Evolutionary conservation across 2,329 filamentous ascomycete genomes (phyloP).

Genomic region (Davidsoniella australis): DNA sequence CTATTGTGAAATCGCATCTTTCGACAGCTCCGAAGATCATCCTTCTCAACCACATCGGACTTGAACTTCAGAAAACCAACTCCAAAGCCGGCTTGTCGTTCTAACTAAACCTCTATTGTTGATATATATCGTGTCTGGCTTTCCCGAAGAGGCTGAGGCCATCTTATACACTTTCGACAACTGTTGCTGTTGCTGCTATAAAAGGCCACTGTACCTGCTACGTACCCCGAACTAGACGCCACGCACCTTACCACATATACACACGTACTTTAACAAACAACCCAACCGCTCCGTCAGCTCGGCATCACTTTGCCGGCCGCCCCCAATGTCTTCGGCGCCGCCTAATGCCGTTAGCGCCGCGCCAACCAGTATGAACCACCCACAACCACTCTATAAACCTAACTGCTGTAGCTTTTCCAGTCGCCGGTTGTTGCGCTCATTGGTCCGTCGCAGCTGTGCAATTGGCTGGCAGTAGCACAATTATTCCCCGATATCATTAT

Average conservation of each 20-base stretch:
- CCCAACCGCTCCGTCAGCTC: background rate
- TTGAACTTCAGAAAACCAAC: too few relatives aligned
- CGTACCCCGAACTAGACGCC: background rate
- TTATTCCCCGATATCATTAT: background rate
- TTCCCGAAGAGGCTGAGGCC: too few relatives aligned
- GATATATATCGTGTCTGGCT: too few relatives aligned
- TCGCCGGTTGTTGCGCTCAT: too few relatives aligned
- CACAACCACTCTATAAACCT: too few relatives aligned
- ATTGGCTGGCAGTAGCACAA: too few relatives aligned
- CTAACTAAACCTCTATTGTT: too few relatives aligned
- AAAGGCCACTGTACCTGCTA: background rate
- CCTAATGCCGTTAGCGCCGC: slow-evolving; percentile 7
- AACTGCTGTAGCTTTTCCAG: background rate
- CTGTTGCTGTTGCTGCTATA: background rate
- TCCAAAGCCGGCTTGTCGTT: too few relatives aligned
- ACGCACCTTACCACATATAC: background rate
- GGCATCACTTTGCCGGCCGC: background rate
- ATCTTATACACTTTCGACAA: background rate
- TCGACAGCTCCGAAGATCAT: background rate
- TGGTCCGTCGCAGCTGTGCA: too few relatives aligned
- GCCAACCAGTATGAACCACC: slow-evolving; percentile 6
- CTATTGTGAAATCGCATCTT: too few relatives aligned
- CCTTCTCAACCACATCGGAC: background rate
- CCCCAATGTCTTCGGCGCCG: slow-evolving; percentile 7
- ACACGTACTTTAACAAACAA: background rate